Evolutionary conservation across 2,329 filamentous ascomycete species (phyloP).

Genomic region (Ceratocystis ficicola): DNA sequence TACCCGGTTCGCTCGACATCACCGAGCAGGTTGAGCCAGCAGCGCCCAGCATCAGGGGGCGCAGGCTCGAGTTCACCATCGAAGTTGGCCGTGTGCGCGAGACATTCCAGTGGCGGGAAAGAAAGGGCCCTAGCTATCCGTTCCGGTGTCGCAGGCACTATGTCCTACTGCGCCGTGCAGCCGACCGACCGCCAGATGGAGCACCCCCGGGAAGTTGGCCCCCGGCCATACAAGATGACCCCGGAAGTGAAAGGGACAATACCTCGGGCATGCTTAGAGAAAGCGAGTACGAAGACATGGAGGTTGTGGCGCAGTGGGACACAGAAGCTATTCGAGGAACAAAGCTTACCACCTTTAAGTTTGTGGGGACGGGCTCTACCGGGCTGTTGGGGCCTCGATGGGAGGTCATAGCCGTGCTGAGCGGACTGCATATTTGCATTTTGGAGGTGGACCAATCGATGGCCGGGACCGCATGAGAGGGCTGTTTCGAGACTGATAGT

Average conservation of each 20-base stretch:
- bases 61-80: slow-evolving; percentile 29
- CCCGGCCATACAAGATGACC: neutral
- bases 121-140: slow-evolving; percentile 28
- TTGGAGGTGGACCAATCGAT: slow-evolving; percentile 11
- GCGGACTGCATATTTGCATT: slow-evolving; percentile 10
- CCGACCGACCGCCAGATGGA: slow-evolving; percentile 16
- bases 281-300: slow-evolving; percentile 29
- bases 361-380: slow-evolving; percentile 31
- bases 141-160: slow-evolving; percentile 30
- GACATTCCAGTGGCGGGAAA: slow-evolving; percentile 35
- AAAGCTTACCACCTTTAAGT: slow-evolving; percentile 32
- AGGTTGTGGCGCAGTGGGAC: slow-evolving; percentile 35
- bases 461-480: neutral
- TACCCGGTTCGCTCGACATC: slow-evolving; percentile 14
- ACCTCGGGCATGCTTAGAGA: slow-evolving; percentile 21
- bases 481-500: no score
- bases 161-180: slow-evolving; percentile 33
- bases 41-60: slow-evolving; percentile 21
- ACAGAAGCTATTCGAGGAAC: slow-evolving; percentile 27
- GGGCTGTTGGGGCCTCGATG: slow-evolving; percentile 34
- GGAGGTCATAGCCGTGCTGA: slow-evolving; percentile 34
- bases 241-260: neutral
- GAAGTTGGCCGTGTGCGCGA: slow-evolving; percentile 30
- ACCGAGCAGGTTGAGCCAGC: slow-evolving; percentile 21
- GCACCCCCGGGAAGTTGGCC: slow-evolving; percentile 6